Evolutionary conservation across 2,329 filamentous ascomycete genomes (phyloP).

Genomic region (Colletotrichum theobromicola): DNA sequence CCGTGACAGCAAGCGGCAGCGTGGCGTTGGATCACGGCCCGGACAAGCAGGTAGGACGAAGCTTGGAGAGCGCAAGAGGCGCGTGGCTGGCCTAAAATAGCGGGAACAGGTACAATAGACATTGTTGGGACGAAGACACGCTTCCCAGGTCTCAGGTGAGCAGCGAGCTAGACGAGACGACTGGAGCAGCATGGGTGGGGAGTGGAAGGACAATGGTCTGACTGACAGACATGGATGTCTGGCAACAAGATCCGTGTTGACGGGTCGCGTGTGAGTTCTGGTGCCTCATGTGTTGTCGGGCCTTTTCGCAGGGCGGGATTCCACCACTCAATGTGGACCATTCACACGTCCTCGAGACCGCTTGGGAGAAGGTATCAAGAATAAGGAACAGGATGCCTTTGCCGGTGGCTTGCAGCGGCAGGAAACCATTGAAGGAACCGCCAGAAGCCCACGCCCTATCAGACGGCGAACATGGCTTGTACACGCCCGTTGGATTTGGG

Average conservation of each 20-base stretch:
- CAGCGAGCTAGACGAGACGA: background rate
- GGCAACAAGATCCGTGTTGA: background rate
- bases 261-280: conserved; percentile 4
- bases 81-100: background rate
- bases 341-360: background rate
- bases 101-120: background rate
- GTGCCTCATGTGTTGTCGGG: background rate
- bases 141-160: background rate
- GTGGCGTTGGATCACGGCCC: conserved; percentile 17
- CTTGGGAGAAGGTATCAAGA: background rate
- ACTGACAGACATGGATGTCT: background rate
- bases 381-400: background rate
- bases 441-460: background rate
- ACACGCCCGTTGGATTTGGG: background rate
- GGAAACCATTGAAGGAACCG: background rate
- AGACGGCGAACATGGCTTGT: background rate
- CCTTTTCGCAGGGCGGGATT: background rate
- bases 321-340: background rate
- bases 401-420: conserved; percentile 1
- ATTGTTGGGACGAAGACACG: background rate
- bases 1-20: background rate
- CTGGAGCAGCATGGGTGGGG: background rate
- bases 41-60: background rate
- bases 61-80: background rate
- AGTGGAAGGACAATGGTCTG: background rate